These are phyloP conservation scores for Mycena citricolor DNA, from an alignment of 1,284 basidiomycete species.

Conservation along the genomic window DNA sequence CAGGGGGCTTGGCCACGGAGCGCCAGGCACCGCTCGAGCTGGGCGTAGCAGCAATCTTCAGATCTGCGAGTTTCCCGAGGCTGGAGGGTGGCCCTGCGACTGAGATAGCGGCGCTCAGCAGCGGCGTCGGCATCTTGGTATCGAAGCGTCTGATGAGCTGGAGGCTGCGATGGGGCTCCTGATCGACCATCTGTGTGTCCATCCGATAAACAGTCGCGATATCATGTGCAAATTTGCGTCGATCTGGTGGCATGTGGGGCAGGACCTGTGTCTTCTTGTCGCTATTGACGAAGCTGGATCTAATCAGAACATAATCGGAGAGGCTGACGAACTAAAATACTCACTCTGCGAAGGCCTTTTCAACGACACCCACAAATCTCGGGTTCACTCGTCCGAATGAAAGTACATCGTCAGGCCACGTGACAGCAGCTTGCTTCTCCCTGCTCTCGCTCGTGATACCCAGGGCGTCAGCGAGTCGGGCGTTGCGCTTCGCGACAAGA, in stretches of 20 bases:
- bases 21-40: conserved; percentile 26
- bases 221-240: conserved; percentile 77
- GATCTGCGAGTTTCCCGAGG: conserved; percentile 59
- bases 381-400: conserved; percentile 59
- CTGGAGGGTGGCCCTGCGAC: conserved; percentile 32
- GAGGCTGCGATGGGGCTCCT: conserved; percentile 77
- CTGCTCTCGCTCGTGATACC: conserved; percentile 63
- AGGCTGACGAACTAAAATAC: conserved; percentile 30
- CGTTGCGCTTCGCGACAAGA: conserved; percentile 79
- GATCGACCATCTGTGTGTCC: conserved; percentile 80
- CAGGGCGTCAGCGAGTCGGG: conserved; percentile 81
- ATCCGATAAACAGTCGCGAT: conserved; percentile 80
- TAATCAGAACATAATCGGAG: conserved; percentile 4
- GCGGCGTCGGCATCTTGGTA: conserved; percentile 70
- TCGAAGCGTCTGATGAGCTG: conserved; percentile 80
- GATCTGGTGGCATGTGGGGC: conserved; percentile 77
- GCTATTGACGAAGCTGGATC: conserved; percentile 68
- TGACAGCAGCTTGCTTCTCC: conserved; percentile 38
- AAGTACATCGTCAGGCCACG: conserved; percentile 63
- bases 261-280: conserved; percentile 72
- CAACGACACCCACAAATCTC: conserved; percentile 71
- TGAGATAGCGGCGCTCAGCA: conserved; percentile 53
- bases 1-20: conserved; percentile 6
- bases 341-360: conserved; percentile 78
- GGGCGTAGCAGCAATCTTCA: conserved; percentile 29